Percentiles rank a stretch among this genome's conserved stretches.
These are phyloP conservation scores for Ziziphus jujuba DNA, from an alignment of 306 rosid species.

Conservation along the genomic window DNA sequence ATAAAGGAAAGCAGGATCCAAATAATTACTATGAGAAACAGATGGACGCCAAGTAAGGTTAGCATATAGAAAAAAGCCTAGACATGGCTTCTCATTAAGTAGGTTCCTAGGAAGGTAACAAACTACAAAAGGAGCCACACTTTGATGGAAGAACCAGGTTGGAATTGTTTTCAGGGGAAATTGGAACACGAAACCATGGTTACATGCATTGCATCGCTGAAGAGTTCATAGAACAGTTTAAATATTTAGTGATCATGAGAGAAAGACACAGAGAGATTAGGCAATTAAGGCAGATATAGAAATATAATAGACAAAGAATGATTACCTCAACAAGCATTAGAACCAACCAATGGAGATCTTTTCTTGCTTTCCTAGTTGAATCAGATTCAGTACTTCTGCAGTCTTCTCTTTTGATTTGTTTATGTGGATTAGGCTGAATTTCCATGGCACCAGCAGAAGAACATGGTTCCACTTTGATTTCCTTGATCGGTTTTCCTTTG, in stretches of 20 bases:
- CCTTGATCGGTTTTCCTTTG: neutral
- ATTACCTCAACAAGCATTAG: neutral
- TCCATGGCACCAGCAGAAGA: neutral
- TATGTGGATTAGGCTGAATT: neutral
- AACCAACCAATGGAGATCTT: too few relatives aligned
- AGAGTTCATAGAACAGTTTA: neutral
- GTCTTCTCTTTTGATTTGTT: neutral
- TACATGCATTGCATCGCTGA: neutral
- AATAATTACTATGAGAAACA: neutral
- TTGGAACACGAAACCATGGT: neutral
- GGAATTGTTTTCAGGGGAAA: neutral
- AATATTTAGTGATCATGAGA: neutral
- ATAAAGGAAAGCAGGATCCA: neutral
- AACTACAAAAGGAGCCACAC: neutral
- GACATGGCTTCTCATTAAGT: neutral
- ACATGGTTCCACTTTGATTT: neutral
- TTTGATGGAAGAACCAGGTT: constrained; percentile 1
- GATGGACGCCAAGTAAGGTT: neutral
- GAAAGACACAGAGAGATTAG: neutral
- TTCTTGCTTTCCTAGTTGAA: neutral
- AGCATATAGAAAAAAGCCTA: constrained; percentile 5
- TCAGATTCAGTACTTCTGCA: neutral
- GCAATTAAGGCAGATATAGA: neutral
- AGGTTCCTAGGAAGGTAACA: neutral
- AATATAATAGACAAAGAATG: neutral